phyloP scores from a whole-genome alignment of 495 filamentous ascomycete species.

The Chaetomium tenue region DNA sequence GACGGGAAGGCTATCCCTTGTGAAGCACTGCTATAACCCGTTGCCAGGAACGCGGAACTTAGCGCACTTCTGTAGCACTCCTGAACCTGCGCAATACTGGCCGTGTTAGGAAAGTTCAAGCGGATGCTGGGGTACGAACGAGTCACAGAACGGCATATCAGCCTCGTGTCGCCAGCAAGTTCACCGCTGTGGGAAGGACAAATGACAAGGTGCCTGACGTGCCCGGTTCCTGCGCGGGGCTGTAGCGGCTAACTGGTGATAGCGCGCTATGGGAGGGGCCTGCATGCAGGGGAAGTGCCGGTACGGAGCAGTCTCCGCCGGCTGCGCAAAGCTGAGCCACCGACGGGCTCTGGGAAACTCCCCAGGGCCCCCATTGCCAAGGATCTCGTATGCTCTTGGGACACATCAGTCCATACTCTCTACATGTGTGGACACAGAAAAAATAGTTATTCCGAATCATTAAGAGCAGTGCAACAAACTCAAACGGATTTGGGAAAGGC shows the following conservation, averaged over 20 bases:
- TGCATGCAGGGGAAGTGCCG: background rate
- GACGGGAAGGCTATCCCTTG: background rate
- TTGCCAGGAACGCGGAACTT: background rate
- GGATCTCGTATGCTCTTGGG: background rate
- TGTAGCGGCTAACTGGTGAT: background rate
- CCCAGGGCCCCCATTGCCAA: background rate
- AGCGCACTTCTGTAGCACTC: background rate
- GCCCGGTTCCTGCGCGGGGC: background rate
- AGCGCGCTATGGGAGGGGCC: background rate
- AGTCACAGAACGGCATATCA: background rate
- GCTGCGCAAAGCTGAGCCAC: background rate
- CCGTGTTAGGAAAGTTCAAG: conserved; percentile 13
- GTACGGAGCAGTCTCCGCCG: background rate
- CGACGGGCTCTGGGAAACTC: no score
- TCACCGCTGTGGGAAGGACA: conserved; percentile 22
- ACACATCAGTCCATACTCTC: no score
- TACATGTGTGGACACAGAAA: no score
- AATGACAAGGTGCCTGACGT: conserved; percentile 14
- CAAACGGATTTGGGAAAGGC: background rate
- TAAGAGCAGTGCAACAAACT: background rate
- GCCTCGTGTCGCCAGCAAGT: conserved; percentile 11
- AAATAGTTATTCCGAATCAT: background rate
- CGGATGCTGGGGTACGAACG: conserved; percentile 1
- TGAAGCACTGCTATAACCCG: background rate
- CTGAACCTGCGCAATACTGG: background rate